Evolutionary conservation across 768 basidiomycete genomes (phyloP), one percentile per base, ranked within the genome.

Genomic region (Mycena kentingensis): DNA sequence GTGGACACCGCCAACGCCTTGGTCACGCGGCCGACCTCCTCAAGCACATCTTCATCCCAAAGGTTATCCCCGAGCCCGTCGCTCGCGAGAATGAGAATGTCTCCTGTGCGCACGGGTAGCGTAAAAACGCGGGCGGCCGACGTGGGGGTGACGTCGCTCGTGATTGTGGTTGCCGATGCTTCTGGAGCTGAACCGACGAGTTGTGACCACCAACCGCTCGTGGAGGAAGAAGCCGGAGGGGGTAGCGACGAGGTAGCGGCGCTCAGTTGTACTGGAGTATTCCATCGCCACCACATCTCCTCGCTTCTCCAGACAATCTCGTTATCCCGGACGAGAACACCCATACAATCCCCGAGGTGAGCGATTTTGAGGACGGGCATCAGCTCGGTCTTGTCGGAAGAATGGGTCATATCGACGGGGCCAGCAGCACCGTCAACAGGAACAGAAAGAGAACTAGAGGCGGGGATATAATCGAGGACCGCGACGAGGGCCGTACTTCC

Each of bases 31-130:
- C 77, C 68, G 21, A 90, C 85, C 65, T 93, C 92, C 54, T 94
- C 92, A 15, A 93, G 69, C 16, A 94, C 82, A 54, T 94, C 91
- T 61, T 87, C 85, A 60, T 93, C 90, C 87, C 92, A 93, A 21
- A 93, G 71, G 62, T 94, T 94, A 67, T 94, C 92, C 56, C 84
- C 83, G 44, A 94, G 72, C 2, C 91, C 91, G 61, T 94, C 92
- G 18, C 80, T 83, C 0, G 89, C 86, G 34, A 94, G 80, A 55
- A 94, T 87, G 49, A 93, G 78, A 46, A 92, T 86, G 53, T 90
- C 89, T 51, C 87, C 81, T 19, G 78, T 76, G 54, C 75, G 74
- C 3, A 90, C 88, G 21, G 87, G 87, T 0, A 92, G 72, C 1
- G 81, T 81, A 60, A 87, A 81, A 5, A 85, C 71, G 52, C 85